These are phyloP conservation scores for Fraxinus quadrangulata DNA, from an alignment of 257 asterid genomes.

Conservation along the genomic window DNA sequence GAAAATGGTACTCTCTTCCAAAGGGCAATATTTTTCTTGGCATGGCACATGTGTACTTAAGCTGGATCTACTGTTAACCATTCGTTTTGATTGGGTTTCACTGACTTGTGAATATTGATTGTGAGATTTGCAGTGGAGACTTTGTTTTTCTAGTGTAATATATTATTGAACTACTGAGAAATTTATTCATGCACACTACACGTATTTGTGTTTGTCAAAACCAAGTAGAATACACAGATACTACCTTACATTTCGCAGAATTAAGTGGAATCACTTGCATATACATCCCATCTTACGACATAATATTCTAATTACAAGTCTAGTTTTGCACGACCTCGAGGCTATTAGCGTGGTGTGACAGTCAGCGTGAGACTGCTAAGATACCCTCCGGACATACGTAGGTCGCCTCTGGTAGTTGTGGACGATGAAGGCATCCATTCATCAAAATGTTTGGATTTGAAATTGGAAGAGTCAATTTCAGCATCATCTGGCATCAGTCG, in stretches of 20 bases:
- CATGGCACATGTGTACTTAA: not conserved
- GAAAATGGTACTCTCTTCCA: not conserved
- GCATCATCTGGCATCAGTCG: slow-evolving; percentile 39
- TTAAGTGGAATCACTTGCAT: not conserved
- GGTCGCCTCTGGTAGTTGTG: not conserved
- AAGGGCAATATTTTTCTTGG: not conserved
- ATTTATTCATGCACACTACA: not conserved
- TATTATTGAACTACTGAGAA: not conserved
- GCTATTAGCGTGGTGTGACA: not conserved
- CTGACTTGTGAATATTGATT: not conserved
- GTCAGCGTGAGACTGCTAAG: not conserved
- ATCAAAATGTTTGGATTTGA: not conserved
- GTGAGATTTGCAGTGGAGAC: too few species aligned
- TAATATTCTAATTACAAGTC: not conserved
- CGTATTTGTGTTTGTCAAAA: not conserved
- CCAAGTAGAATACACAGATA: not conserved
- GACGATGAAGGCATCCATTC: not conserved
- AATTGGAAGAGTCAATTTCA: not conserved
- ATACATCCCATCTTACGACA: not conserved
- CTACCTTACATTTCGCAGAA: not conserved
- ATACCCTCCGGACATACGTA: not conserved
- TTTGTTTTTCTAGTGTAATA: too few species aligned
- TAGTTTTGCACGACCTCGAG: not conserved
- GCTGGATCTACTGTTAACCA: not conserved
- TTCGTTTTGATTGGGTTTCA: not conserved